Evolutionary conservation across 495 filamentous ascomycete species (phyloP).

Genomic region (Trichoderma orchidacearum): DNA sequence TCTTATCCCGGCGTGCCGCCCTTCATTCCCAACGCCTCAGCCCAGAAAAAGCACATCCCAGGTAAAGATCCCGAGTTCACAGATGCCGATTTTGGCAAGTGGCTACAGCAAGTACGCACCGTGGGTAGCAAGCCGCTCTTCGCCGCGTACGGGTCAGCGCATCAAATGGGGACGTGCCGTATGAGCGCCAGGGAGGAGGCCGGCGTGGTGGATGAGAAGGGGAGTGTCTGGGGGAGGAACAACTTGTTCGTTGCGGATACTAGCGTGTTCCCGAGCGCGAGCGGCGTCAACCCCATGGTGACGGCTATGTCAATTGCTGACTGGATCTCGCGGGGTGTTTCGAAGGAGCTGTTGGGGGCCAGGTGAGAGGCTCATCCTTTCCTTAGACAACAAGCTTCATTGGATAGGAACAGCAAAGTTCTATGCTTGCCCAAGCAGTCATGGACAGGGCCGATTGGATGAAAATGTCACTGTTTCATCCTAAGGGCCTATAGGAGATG

Average conservation of each 20-base stretch:
- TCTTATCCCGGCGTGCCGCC: conserved; percentile 42
- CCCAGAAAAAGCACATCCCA: conserved; percentile 7
- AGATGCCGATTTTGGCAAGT: conserved; percentile 49
- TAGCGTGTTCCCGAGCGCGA: conserved; percentile 79
- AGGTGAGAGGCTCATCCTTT: background rate
- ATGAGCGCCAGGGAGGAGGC: conserved; percentile 50
- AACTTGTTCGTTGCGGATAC: conserved; percentile 73
- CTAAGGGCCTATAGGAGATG: background rate
- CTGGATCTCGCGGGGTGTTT: conserved; percentile 41
- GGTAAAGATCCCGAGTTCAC: conserved; percentile 41
- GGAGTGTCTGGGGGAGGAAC: conserved; percentile 63
- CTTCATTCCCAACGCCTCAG: conserved; percentile 42
- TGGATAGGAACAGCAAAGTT: background rate
- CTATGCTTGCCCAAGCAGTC: background rate
- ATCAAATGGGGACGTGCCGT: conserved; percentile 86
- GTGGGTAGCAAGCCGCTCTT: conserved; percentile 36
- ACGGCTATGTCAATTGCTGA: conserved; percentile 77
- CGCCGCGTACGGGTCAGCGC: conserved; percentile 42
- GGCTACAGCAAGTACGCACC: conserved; percentile 44
- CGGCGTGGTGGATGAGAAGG: conserved; percentile 63
- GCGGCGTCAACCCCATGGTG: conserved; percentile 89
- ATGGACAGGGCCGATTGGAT: background rate
- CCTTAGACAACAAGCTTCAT: background rate
- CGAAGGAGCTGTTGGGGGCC: conserved; percentile 20
- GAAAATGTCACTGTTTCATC: background rate